A percentile compares a stretch with the other conserved stretches of the same genome.
Evolutionary conservation across 1,284 basidiomycete species (phyloP).

Genomic region (Inonotus hispidus): DNA sequence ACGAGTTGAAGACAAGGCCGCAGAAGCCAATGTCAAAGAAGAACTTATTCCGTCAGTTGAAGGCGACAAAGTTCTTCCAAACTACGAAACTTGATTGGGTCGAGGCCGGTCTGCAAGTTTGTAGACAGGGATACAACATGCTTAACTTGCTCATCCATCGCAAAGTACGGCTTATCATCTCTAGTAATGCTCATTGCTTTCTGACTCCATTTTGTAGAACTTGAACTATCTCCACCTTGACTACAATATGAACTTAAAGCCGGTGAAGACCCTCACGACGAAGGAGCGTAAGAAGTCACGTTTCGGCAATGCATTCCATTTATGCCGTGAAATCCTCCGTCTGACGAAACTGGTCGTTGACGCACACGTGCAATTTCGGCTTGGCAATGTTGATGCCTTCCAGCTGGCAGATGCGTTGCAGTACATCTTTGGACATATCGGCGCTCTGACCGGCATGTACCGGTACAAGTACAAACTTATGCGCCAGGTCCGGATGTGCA

Average conservation of each 20-base stretch:
- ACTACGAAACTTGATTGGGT: constrained; percentile 98
- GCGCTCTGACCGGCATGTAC: constrained; percentile 98
- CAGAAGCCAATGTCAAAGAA: constrained; percentile 99
- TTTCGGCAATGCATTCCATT: constrained; percentile 98
- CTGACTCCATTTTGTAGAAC: constrained; percentile 48
- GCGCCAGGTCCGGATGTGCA: constrained; percentile 99
- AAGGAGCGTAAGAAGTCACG: constrained; percentile 99
- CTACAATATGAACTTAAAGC: constrained; percentile 95
- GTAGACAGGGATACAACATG: constrained; percentile 99
- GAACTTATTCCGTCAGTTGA: constrained; percentile 92
- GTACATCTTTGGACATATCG: constrained; percentile 97
- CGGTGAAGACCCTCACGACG: constrained; percentile 98
- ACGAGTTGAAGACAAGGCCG: constrained; percentile 82
- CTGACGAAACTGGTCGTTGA: constrained; percentile 98
- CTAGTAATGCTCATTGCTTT: constrained; percentile 9
- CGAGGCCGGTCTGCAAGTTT: constrained; percentile 97
- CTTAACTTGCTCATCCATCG: constrained; percentile 97
- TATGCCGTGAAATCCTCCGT: constrained; percentile 96
- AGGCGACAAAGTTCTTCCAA: constrained; percentile 99
- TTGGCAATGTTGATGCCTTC: constrained; percentile 99
- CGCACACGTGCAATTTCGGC: constrained; percentile 96
- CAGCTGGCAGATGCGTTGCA: constrained; percentile 98
- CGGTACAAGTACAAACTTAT: constrained; percentile 99
- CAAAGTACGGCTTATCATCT: constrained; percentile 51
- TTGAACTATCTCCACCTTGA: constrained; percentile 93